phyloP scores from a whole-genome alignment of 495 filamentous ascomycete species.

The Penicillium pulvis region DNA sequence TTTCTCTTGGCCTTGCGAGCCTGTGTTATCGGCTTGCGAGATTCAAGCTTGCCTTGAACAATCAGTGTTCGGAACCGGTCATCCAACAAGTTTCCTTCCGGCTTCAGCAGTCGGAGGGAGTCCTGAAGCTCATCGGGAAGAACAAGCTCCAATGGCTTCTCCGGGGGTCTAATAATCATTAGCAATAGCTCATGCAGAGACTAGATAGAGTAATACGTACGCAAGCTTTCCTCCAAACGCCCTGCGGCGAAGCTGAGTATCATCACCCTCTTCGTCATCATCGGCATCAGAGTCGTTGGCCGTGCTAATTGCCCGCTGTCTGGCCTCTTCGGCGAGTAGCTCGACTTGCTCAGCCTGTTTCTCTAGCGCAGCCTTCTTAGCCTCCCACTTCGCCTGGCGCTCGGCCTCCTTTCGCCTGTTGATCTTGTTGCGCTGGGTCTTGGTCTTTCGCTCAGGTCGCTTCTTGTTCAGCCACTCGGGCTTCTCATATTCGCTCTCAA shows the following conservation, averaged over 20 bases:
- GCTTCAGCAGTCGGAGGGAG: slow-evolving; percentile 83
- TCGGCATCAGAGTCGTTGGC: slow-evolving; percentile 54
- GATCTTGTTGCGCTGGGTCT: slow-evolving; percentile 80
- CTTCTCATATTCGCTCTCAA: slow-evolving; percentile 70
- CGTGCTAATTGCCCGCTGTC: slow-evolving; percentile 56
- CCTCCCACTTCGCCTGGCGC: slow-evolving; percentile 67
- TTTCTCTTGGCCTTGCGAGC: slow-evolving; percentile 75
- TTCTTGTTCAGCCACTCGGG: slow-evolving; percentile 67
- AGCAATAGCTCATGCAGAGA: slow-evolving; percentile 17
- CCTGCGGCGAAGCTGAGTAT: slow-evolving; percentile 65
- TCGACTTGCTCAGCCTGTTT: slow-evolving; percentile 65
- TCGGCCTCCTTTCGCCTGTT: slow-evolving; percentile 87
- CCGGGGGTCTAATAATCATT: slow-evolving; percentile 60
- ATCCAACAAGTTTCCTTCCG: slow-evolving; percentile 89
- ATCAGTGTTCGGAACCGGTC: slow-evolving; percentile 89
- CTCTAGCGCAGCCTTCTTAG: slow-evolving; percentile 67
- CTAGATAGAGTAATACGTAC: slow-evolving; percentile 41
- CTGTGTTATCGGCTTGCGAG: slow-evolving; percentile 72
- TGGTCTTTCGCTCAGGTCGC: slow-evolving; percentile 79
- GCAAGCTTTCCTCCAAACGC: slow-evolving; percentile 70
- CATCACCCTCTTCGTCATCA: slow-evolving; percentile 52
- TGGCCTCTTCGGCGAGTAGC: slow-evolving; percentile 63
- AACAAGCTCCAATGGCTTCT: slow-evolving; percentile 82
- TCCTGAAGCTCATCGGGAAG: slow-evolving; percentile 93
- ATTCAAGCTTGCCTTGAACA: slow-evolving; percentile 85